A percentile compares a stretch with the other conserved stretches of the same genome.
These are phyloP conservation scores for Penicillium psychrosexuale DNA, from an alignment of 2,329 filamentous ascomycete genomes.

Conservation along the genomic window DNA sequence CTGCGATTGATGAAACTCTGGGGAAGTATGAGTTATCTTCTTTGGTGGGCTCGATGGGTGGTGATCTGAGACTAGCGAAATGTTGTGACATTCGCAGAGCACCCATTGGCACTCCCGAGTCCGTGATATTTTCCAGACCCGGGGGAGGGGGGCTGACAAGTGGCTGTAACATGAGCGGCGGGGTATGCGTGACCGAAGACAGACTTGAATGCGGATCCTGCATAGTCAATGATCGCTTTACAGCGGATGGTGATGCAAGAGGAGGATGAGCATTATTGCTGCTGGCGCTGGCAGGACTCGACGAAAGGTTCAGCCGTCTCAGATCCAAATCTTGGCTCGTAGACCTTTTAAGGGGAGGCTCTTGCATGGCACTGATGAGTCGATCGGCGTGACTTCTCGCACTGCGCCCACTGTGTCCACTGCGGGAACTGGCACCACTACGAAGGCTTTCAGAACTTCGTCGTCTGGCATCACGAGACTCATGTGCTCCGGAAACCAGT, in stretches of 20 bases:
- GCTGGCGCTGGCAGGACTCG: conserved; percentile 9
- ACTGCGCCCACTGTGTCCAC: conserved; percentile 16
- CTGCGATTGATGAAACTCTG: neutral
- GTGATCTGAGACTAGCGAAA: conserved; percentile 10
- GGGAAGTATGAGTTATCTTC: conserved; percentile 20
- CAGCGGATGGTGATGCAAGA: conserved; percentile 1
- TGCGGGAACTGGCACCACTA: conserved; percentile 34
- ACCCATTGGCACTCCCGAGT: conserved; percentile 34
- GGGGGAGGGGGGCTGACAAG: conserved; percentile 22
- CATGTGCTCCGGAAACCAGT: conserved; percentile 31
- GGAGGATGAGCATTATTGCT: neutral
- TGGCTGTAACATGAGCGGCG: conserved; percentile 14
- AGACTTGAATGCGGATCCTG: conserved; percentile 15
- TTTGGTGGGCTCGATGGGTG: neutral
- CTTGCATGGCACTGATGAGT: conserved; percentile 44
- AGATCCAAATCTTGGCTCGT: conserved; percentile 14
- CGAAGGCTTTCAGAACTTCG: conserved; percentile 28
- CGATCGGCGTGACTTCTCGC: conserved; percentile 40
- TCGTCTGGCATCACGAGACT: conserved; percentile 15
- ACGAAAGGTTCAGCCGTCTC: neutral
- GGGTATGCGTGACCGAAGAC: conserved; percentile 15
- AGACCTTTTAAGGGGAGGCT: conserved; percentile 22
- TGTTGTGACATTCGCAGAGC: conserved; percentile 30
- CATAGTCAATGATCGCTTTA: neutral
- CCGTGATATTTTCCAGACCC: conserved; percentile 31